Conservation (phyloP, 2,329 filamentous ascomycete genomes). For the Nigrospora sphaerica region DNA sequence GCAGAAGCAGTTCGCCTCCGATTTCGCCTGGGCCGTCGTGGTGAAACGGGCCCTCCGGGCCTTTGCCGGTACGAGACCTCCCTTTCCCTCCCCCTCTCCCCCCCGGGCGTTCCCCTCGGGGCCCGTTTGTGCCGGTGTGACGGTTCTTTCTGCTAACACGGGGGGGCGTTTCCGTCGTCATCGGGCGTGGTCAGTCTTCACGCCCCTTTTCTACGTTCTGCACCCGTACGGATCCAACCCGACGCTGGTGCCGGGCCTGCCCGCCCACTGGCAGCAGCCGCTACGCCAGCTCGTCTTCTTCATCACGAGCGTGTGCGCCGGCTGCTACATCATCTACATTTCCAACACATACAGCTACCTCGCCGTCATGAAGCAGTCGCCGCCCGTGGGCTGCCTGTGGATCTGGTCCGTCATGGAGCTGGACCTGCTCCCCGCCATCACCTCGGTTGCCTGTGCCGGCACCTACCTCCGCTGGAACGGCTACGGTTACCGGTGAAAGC, state of each 20-base stretch:
- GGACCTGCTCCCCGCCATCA: constrained; percentile 57
- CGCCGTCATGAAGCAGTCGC: constrained; percentile 84
- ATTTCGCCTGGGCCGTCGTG: constrained; percentile 53
- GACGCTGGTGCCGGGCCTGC: constrained; percentile 41
- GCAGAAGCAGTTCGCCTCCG: constrained; percentile 68
- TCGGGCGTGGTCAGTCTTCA: constrained; percentile 35
- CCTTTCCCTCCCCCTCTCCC: neutral
- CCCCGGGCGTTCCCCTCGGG: neutral
- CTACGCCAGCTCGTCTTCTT: constrained; percentile 59
- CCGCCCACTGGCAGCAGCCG: constrained; percentile 35
- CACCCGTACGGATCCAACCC: constrained; percentile 46
- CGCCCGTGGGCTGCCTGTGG: constrained; percentile 85
- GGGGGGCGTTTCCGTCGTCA: neutral
- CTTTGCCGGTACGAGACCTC: constrained; percentile 37
- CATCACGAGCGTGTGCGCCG: constrained; percentile 48
- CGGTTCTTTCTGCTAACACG: neutral
- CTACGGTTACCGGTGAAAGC: constrained; percentile 22
- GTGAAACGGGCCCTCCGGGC: constrained; percentile 43
- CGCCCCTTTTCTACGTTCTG: constrained; percentile 47
- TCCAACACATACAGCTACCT: constrained; percentile 78
- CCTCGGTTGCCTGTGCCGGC: constrained; percentile 39
- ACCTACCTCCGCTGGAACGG: constrained; percentile 41
- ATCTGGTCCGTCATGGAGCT: constrained; percentile 90
- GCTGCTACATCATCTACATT: constrained; percentile 74
- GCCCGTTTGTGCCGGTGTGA: too few relatives aligned